A percentile compares a stretch with the other conserved stretches of the same genome.
These are phyloP conservation scores for Linum tenue DNA, from an alignment of 345 rosid species.

Conservation along the genomic window DNA sequence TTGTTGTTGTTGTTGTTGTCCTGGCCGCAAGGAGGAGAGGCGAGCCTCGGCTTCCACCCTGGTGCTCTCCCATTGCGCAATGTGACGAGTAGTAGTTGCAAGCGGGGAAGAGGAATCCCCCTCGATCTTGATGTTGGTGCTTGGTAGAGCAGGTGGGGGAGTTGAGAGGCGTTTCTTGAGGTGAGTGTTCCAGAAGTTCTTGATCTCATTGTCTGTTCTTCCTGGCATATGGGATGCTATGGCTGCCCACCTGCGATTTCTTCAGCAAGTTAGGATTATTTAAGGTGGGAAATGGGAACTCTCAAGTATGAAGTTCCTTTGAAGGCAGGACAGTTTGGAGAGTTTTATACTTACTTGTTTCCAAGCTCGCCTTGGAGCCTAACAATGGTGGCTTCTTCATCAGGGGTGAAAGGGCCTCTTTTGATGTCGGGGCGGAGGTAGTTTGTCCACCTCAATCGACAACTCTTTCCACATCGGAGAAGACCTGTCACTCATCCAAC, in stretches of 20 bases:
- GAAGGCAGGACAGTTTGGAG: not conserved
- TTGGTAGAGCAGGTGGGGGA: slow-evolving; percentile 1
- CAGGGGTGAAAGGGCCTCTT: slow-evolving; percentile 29
- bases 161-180: slow-evolving; percentile 22
- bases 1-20: slow-evolving; percentile 10
- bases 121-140: not conserved
- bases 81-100: slow-evolving; percentile 10
- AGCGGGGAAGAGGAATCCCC: slow-evolving; percentile 7
- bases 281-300: not conserved
- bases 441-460: slow-evolving; percentile 37
- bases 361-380: slow-evolving; percentile 26
- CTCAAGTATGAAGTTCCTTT: too few species aligned
- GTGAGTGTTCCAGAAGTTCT: slow-evolving; percentile 32
- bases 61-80: slow-evolving; percentile 17
- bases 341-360: slow-evolving; percentile 24
- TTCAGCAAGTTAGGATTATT: not conserved
- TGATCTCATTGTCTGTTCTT: slow-evolving; percentile 36
- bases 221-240: slow-evolving; percentile 34
- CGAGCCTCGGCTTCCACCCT: slow-evolving; percentile 30
- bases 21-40: slow-evolving; percentile 13
- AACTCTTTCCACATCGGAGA: slow-evolving; percentile 35
- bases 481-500: slow-evolving; percentile 11
- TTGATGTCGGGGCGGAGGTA: slow-evolving; percentile 35
- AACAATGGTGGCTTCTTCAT: slow-evolving; percentile 26
- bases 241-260: slow-evolving; percentile 28